A percentile compares a stretch with the other conserved stretches of the same genome.
Conservation (phyloP, 1,284 basidiomycete genomes). For the Tetrapyrgos nigripes region DNA sequence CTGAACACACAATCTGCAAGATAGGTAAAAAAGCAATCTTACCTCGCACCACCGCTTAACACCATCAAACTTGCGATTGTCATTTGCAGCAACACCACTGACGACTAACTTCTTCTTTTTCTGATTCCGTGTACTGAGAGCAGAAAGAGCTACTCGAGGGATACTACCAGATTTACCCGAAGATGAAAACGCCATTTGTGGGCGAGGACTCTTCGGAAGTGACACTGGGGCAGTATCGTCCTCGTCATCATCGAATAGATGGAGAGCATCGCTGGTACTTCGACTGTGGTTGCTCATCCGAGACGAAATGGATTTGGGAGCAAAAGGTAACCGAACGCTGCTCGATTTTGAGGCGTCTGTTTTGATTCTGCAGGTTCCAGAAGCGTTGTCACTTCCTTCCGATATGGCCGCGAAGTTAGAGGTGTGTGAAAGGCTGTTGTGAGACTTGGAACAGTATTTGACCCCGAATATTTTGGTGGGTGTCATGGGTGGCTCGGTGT, state of each 20-base stretch:
- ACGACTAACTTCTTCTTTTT: conserved; percentile 61
- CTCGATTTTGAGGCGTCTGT: background rate
- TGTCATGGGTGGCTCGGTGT: conserved; percentile 46
- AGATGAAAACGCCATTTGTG: conserved; percentile 45
- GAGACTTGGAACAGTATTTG: conserved; percentile 43
- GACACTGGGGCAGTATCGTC: conserved; percentile 35
- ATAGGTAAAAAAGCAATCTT: conserved; percentile 23
- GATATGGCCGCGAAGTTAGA: background rate
- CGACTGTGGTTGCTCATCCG: conserved; percentile 5
- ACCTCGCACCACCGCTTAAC: conserved; percentile 78
- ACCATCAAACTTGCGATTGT: conserved; percentile 58
- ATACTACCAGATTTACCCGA: conserved; percentile 35
- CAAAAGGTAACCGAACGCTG: conserved; percentile 13
- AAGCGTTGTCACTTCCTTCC: background rate
- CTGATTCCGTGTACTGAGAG: conserved; percentile 46
- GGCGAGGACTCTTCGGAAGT: conserved; percentile 32
- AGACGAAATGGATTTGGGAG: conserved; percentile 18
- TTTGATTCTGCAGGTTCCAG: background rate
- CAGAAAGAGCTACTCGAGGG: conserved; percentile 53
- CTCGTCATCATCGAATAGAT: conserved; percentile 32
- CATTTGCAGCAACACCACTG: conserved; percentile 57
- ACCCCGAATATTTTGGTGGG: conserved; percentile 48
- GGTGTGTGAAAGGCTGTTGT: conserved; percentile 35
- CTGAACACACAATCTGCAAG: conserved; percentile 6
- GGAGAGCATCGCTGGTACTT: background rate